Evolutionary conservation across 768 basidiomycete species (phyloP), one percentile per base, ranked within the genome.

Genomic region (Piloderma croceum): DNA sequence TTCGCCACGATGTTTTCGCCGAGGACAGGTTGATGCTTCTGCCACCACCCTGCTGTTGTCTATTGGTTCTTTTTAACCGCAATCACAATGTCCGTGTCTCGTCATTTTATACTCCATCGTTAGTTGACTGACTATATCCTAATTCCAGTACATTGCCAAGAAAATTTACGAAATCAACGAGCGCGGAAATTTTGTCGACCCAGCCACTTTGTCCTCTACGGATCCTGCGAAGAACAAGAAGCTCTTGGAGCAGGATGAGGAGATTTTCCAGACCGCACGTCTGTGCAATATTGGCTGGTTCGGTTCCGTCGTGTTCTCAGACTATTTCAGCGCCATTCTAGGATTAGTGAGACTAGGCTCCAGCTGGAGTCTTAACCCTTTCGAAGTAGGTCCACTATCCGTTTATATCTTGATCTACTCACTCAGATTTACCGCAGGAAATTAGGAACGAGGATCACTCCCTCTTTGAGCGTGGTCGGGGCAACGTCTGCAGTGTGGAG

Each of bases 51-150:
- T 77, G 80, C 38, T 78, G 81, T 43, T 77, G 72, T 4, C 57
- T 90, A n/a, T 70, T 91, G 17, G 73, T 90, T n/a, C 56, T 89
- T n/a, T 91, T 90, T 71, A 87, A 71, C 53, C 74, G 89, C n/a
- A 91, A 91, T 46, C 89, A 91, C 54, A 91, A 88, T 52, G 88
- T 89, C 47, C 46, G 81, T 61, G 22, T 9, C 33, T 21, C 33
- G 21, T 24, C 24, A 22, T n/a, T n/a, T n/a, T n/a, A n/a, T n/a
- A n/a, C n/a, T n/a, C n/a, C n/a, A n/a, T n/a, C n/a, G n/a, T n/a
- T n/a, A n/a, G n/a, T n/a, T n/a, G n/a, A n/a, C n/a, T n/a, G n/a
- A n/a, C n/a, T n/a, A n/a, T n/a, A n/a, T n/a, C n/a, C n/a, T n/a
- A n/a, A n/a, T 11, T 15, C 31, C 45, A 92, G 86, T 88, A 84